phyloP scores from a whole-genome alignment of 345 rosid genomes.

The Hibiscus mutabilis region DNA sequence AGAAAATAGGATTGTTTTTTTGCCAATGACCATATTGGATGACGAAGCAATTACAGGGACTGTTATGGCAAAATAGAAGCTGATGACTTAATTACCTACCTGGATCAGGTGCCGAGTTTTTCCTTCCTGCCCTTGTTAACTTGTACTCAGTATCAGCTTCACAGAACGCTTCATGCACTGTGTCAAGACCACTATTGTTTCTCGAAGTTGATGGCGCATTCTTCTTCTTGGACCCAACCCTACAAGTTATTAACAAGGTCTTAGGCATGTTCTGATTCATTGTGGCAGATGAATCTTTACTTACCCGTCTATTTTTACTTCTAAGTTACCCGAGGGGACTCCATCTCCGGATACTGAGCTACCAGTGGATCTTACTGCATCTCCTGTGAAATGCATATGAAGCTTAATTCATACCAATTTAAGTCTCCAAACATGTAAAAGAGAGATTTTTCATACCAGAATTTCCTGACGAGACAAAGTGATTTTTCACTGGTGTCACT shows the following conservation, averaged over 20 bases:
- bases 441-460: constrained; percentile 39
- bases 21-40: neutral
- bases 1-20: neutral
- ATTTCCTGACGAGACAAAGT: constrained; percentile 41
- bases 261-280: neutral
- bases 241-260: neutral
- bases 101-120: constrained; percentile 40
- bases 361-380: constrained; percentile 51
- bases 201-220: constrained; percentile 48
- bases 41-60: constrained; percentile 5
- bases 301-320: neutral
- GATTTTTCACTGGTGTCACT: neutral
- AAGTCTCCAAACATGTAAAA: neutral
- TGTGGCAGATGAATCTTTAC: neutral
- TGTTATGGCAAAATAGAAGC: neutral
- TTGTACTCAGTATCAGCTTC: constrained; percentile 39
- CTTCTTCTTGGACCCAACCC: constrained; percentile 35
- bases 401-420: neutral
- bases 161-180: constrained; percentile 61
- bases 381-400: constrained; percentile 30
- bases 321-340: neutral
- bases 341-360: constrained; percentile 69
- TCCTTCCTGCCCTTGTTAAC: constrained; percentile 45
- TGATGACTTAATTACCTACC: constrained; percentile 47
- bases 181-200: constrained; percentile 54